These are phyloP conservation scores for Coelastrella sp. DNA, from an alignment of 139 green algal species.

Conservation along the genomic window DNA sequence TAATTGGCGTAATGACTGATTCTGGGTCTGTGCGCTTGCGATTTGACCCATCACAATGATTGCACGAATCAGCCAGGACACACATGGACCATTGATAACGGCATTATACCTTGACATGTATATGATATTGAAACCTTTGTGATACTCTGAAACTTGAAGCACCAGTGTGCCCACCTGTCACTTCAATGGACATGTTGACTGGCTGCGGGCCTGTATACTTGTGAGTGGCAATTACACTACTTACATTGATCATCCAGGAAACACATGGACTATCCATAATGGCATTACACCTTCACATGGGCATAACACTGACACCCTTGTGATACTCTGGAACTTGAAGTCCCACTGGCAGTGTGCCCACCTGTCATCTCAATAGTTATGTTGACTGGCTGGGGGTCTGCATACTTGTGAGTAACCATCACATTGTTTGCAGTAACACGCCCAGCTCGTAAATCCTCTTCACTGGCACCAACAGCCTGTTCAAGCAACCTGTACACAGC, in stretches of 20 bases:
- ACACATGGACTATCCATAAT: too few species aligned
- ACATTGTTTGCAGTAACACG: constrained; percentile 25
- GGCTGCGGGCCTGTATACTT: constrained; percentile 53
- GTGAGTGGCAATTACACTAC: constrained; percentile 50
- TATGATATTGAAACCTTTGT: too few species aligned
- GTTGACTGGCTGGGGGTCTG: constrained; percentile 50
- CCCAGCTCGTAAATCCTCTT: constrained; percentile 12
- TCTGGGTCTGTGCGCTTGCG: too few species aligned
- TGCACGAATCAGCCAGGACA: too few species aligned
- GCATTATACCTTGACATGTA: too few species aligned
- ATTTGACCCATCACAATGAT: too few species aligned
- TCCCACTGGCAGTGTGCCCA: background rate
- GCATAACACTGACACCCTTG: too few species aligned
- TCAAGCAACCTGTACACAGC: constrained; percentile 45
- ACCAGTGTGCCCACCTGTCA: constrained; percentile 1
- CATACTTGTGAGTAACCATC: constrained; percentile 58
- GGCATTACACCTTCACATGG: too few species aligned
- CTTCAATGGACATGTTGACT: constrained; percentile 53
- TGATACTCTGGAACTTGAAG: too few species aligned
- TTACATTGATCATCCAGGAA: background rate
- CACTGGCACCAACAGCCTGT: constrained; percentile 6
- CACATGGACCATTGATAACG: too few species aligned
- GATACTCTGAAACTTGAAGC: too few species aligned
- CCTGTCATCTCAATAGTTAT: constrained; percentile 54
- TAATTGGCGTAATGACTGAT: too few species aligned